phyloP scores from a whole-genome alignment of 1,139 yeast genomes.

The Nakaseomyces delphensis region DNA sequence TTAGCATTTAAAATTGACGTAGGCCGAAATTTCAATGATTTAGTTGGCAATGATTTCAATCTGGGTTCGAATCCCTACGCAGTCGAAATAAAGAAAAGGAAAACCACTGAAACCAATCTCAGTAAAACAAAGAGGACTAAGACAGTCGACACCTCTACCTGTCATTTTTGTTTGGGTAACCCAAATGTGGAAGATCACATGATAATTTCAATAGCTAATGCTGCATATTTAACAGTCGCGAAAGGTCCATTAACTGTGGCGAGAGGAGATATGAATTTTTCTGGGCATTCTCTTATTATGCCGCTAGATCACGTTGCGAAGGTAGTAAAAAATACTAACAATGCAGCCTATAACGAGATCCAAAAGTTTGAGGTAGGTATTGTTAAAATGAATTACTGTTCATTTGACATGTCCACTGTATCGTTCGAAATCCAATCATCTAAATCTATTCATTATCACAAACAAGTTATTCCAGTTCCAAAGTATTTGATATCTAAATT shows the following conservation, averaged over 20 bases:
- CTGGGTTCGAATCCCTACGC: conserved; percentile 37
- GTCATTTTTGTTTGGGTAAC: conserved; percentile 81
- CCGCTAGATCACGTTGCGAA: conserved; percentile 69
- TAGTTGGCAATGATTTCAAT: conserved; percentile 9
- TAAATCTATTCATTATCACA: conserved; percentile 54
- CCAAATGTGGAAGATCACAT: conserved; percentile 73
- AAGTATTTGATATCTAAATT: conserved; percentile 36
- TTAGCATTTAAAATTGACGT: conserved; percentile 52
- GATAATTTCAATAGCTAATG: conserved; percentile 65
- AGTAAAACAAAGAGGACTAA: conserved; percentile 26
- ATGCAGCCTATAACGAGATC: conserved; percentile 37
- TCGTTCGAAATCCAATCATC: conserved; percentile 54
- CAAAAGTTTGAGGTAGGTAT: conserved; percentile 39
- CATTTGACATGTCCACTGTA: conserved; percentile 39
- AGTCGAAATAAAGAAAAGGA: conserved; percentile 7
- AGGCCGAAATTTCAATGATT: not conserved
- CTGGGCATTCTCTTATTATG: conserved; percentile 79
- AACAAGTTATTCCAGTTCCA: conserved; percentile 56
- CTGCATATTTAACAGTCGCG: conserved; percentile 65
- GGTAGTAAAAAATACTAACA: conserved; percentile 22
- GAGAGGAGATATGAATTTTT: conserved; percentile 39
- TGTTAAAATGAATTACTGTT: conserved; percentile 39
- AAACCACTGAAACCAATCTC: conserved; percentile 3
- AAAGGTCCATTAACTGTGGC: conserved; percentile 75
- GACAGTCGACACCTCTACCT: conserved; percentile 45